A percentile compares a stretch with the other conserved stretches of the same genome.
Conservation (phyloP, 306 rosid species). For the Lagenaria siceraria region DNA sequence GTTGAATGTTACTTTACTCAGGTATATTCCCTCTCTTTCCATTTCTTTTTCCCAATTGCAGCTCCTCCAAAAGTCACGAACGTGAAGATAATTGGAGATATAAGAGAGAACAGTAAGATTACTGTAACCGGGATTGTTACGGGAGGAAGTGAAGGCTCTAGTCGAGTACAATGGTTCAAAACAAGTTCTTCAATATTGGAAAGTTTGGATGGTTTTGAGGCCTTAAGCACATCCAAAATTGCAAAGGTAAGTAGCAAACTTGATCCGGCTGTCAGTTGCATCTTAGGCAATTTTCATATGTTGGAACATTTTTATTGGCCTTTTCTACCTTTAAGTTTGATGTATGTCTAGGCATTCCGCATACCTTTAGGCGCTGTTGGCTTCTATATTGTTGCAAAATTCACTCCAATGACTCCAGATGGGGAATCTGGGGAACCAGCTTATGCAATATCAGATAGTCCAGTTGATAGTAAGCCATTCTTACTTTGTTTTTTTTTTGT, state of each 20-base stretch:
- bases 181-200: slow-evolving; percentile 47
- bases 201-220: slow-evolving; percentile 62
- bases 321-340: slow-evolving; percentile 5
- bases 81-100: slow-evolving; percentile 67
- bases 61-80: slow-evolving; percentile 84
- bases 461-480: slow-evolving; percentile 71
- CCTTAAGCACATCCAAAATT: slow-evolving; percentile 72
- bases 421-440: slow-evolving; percentile 90
- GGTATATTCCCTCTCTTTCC: neutral
- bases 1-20: neutral
- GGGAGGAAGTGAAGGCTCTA: slow-evolving; percentile 88
- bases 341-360: slow-evolving; percentile 63
- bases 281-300: neutral
- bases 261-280: neutral
- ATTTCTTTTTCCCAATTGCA: slow-evolving; percentile 28
- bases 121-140: slow-evolving; percentile 70
- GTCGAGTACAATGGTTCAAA: slow-evolving; percentile 98
- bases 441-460: slow-evolving; percentile 52
- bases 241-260: slow-evolving; percentile 37
- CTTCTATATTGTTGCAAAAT: slow-evolving; percentile 72
- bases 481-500: neutral
- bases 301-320: neutral
- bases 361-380: slow-evolving; percentile 96
- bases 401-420: slow-evolving; percentile 69
- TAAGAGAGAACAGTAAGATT: slow-evolving; percentile 77